Evolutionary conservation across 1,284 basidiomycete species (phyloP).

Genomic region (Garcileccinum viscosum): DNA sequence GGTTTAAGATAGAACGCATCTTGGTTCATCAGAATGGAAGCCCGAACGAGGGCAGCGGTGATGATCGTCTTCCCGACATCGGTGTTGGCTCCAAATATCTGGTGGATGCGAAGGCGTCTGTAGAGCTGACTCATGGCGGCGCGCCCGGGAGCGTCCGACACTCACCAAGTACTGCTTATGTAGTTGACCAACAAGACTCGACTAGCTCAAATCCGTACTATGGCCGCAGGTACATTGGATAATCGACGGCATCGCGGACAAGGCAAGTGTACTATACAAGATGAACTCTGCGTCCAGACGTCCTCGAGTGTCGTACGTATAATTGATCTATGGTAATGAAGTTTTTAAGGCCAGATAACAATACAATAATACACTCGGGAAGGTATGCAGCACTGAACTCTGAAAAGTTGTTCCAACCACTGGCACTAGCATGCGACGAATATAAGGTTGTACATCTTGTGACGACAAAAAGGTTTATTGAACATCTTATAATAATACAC

Average conservation of each 20-base stretch:
- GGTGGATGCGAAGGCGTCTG: conserved; percentile 83
- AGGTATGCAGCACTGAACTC: too few relatives aligned
- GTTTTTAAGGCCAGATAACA: too few relatives aligned
- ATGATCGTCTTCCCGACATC: conserved; percentile 93
- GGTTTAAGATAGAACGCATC: conserved; percentile 88
- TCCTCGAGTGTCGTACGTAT: conserved; percentile 23
- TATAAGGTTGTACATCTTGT: too few relatives aligned
- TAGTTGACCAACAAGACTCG: neutral
- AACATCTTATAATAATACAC: neutral
- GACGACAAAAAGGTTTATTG: too few relatives aligned
- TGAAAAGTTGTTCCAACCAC: too few relatives aligned
- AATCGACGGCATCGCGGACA: neutral
- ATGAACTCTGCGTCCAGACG: conserved; percentile 30
- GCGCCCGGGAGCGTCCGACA: too few relatives aligned
- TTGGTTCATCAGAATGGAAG: conserved; percentile 62
- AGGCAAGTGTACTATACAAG: conserved; percentile 6
- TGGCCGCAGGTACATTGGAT: neutral
- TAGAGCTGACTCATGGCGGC: conserved; percentile 61
- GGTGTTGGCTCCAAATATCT: conserved; percentile 91
- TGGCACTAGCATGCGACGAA: too few relatives aligned
- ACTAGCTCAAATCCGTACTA: conserved; percentile 22
- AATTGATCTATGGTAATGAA: conserved; percentile 20
- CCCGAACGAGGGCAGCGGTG: conserved; percentile 81
- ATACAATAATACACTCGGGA: too few relatives aligned
- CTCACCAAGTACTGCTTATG: too few relatives aligned